Conservation (phyloP, 257 asterid genomes). For the Lycium barbarum region DNA sequence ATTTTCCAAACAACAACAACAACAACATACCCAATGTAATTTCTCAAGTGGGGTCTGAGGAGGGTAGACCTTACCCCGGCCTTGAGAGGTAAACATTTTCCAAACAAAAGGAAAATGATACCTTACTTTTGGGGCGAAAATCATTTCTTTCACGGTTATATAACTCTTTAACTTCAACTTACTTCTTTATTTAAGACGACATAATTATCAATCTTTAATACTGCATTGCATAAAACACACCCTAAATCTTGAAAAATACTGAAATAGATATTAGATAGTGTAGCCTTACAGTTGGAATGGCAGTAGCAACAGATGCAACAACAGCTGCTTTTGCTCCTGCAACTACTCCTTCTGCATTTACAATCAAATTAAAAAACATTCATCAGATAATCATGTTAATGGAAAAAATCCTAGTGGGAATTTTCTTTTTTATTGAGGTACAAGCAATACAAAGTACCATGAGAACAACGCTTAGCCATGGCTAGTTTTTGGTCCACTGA, state of each 20-base stretch:
- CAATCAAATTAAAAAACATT: not conserved
- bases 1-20: too few species aligned
- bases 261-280: not conserved
- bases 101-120: not conserved
- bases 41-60: too few species aligned
- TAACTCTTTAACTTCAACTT: too few species aligned
- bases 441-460: conserved; percentile 44
- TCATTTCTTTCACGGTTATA: not conserved
- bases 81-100: not conserved
- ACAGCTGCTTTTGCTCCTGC: conserved; percentile 91
- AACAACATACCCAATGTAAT: too few species aligned
- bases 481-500: conserved; percentile 72
- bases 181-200: not conserved
- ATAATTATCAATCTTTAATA: not conserved
- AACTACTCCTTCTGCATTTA: conserved; percentile 69
- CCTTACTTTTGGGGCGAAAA: not conserved
- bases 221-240: not conserved
- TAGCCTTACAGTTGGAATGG: conserved; percentile 75
- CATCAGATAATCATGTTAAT: not conserved
- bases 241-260: not conserved
- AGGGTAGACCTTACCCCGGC: too few species aligned
- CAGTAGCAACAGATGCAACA: conserved; percentile 75
- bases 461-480: conserved; percentile 77
- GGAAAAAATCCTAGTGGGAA: not conserved
- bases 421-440: not conserved